phyloP scores from a whole-genome alignment of 495 filamentous ascomycete genomes.

The Cairneyella variabilis region DNA sequence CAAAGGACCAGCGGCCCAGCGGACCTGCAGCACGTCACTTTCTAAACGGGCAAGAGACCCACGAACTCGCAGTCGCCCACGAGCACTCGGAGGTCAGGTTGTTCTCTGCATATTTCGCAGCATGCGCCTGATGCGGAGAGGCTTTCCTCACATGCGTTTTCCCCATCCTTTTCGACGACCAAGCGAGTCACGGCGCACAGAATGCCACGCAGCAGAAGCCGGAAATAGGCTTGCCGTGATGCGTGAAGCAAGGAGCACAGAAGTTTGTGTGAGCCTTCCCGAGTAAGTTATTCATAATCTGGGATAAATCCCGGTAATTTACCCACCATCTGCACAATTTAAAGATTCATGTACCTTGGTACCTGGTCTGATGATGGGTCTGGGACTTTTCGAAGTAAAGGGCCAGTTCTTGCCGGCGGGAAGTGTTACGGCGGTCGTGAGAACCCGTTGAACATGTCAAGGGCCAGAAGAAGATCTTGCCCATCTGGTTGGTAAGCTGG shows the following conservation, averaged over 20 bases:
- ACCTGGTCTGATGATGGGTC: constrained; percentile 1
- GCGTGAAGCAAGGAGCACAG: too few species aligned
- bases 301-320: background rate
- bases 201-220: background rate
- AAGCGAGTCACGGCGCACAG: background rate
- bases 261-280: background rate
- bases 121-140: background rate
- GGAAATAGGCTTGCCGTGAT: too few species aligned
- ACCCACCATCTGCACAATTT: background rate
- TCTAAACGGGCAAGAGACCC: background rate
- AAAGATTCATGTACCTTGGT: background rate
- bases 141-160: background rate
- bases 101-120: background rate
- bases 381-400: background rate
- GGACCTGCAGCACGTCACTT: too few species aligned
- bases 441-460: background rate
- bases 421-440: background rate
- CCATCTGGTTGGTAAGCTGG: too few species aligned
- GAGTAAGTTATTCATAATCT: background rate
- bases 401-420: background rate
- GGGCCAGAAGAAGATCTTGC: too few species aligned
- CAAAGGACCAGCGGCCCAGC: too few species aligned
- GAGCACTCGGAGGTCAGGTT: background rate
- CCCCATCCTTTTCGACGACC: background rate
- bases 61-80: background rate